phyloP scores from a whole-genome alignment of 2,329 filamentous ascomycete genomes.

The Colletotrichum sp. region DNA sequence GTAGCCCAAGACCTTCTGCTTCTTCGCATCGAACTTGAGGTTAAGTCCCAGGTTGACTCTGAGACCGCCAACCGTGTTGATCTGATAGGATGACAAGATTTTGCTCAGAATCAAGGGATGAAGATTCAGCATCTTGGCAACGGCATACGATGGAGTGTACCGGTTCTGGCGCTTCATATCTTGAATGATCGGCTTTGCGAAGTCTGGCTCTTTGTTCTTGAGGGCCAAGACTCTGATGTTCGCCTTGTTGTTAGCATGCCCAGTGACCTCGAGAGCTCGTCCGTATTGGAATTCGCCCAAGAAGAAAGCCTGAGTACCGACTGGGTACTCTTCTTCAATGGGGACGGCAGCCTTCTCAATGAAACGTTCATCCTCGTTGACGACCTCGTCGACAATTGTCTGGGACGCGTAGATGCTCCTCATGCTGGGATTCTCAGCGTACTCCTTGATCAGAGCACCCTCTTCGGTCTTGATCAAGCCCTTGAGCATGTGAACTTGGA shows the following conservation, averaged over 20 bases:
- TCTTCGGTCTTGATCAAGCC: conserved; percentile 90
- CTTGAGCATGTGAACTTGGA: conserved; percentile 93
- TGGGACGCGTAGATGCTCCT: conserved; percentile 93
- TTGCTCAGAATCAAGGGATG: conserved; percentile 92
- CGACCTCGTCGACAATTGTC: conserved; percentile 85
- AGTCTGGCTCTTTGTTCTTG: conserved; percentile 78
- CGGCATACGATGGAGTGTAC: conserved; percentile 88
- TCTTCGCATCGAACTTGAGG: conserved; percentile 94
- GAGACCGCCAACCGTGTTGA: conserved; percentile 77
- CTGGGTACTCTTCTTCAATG: conserved; percentile 89
- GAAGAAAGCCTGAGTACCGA: conserved; percentile 86
- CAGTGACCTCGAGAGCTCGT: conserved; percentile 81
- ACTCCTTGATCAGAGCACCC: conserved; percentile 91
- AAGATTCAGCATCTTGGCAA: conserved; percentile 80
- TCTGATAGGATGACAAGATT: conserved; percentile 92
- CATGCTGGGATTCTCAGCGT: conserved; percentile 82
- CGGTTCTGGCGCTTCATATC: conserved; percentile 72
- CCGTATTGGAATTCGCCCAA: conserved; percentile 93
- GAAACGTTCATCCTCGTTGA: conserved; percentile 92
- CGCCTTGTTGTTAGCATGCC: conserved; percentile 76
- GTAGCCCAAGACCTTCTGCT: conserved; percentile 94
- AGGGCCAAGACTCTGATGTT: conserved; percentile 79
- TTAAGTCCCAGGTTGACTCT: conserved; percentile 93
- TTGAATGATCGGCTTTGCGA: conserved; percentile 75
- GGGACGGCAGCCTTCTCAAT: conserved; percentile 87